These are phyloP conservation scores for Camellia lanceoleosa DNA, from an alignment of 148 eudicot species.

Conservation along the genomic window DNA sequence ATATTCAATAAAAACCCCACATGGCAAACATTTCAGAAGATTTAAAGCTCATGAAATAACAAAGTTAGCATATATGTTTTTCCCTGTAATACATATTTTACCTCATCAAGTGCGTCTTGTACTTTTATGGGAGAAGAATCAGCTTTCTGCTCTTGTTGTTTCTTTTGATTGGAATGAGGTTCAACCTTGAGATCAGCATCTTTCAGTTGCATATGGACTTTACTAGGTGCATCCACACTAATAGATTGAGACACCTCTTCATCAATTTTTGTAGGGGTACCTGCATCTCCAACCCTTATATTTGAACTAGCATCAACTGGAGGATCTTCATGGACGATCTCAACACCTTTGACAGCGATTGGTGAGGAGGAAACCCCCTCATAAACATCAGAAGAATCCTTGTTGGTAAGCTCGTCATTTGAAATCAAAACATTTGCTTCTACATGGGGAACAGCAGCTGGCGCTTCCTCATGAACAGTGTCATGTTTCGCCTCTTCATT, in stretches of 20 bases:
- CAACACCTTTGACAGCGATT: constrained; percentile 29
- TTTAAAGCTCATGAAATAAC: not conserved
- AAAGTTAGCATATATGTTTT: constrained; percentile 11
- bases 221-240: constrained; percentile 30
- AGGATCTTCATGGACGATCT: constrained; percentile 36
- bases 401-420: constrained; percentile 32
- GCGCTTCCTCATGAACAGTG: constrained; percentile 30
- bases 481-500: constrained; percentile 35
- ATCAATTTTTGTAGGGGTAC: constrained; percentile 30
- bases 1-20: constrained; percentile 33
- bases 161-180: constrained; percentile 32
- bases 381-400: constrained; percentile 28
- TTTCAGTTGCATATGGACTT: constrained; percentile 34
- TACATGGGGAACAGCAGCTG: constrained; percentile 24
- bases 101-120: constrained; percentile 95
- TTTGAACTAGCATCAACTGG: constrained; percentile 41
- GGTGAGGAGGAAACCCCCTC: constrained; percentile 29
- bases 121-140: constrained; percentile 44
- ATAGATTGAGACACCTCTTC: constrained; percentile 38
- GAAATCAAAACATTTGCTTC: constrained; percentile 34
- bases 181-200: constrained; percentile 38
- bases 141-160: constrained; percentile 34
- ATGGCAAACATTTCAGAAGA: constrained; percentile 3
- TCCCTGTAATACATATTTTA: constrained; percentile 34
- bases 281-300: constrained; percentile 33